Base-by-base conservation (phyloP, 2,329 filamentous ascomycete species). In the Thelonectria rubi region DNA sequence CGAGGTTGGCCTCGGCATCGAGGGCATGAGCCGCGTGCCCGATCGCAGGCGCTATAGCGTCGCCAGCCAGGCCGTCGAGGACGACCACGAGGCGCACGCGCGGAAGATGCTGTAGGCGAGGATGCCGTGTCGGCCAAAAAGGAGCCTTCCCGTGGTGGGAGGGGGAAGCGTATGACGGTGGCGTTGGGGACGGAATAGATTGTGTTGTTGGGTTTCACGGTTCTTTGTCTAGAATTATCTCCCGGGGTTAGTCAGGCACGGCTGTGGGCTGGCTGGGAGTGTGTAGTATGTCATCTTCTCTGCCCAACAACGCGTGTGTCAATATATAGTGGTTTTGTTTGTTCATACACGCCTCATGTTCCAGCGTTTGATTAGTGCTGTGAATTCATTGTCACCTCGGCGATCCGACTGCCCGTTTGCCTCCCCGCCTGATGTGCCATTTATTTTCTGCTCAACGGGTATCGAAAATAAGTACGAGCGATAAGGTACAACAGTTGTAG, bases 1-100 rank as follows among this genome's bases (percentile, higher is more conserved):
- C 53, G 94, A 98, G 78, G 87, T 91, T 3, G 84, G 81, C 17
- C 75, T 90, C 1, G 87, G 86, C 3, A 86, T 88, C 53, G 78
- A 82, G 63, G 81, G 80, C 2, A 81, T 86, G 80, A 71, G 73
- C 32, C 73, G 72, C 47, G 63, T 66, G 18, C 69, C 72, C 24
- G 72, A 71, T 39, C 70, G 69, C 57, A 73, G 82, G 47, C 75
- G 80, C 50, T 78, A 77, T 45, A 84, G 82, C 58, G 70, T 78
- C 3, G 70, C 77, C 14, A 82, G 78, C 65, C 70, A 66, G 5
- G 63, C 63, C 11, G 73, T 72, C 14, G 75, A 74, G 24, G 74
- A 72, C 11, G 72, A 73, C 24, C 67, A 69, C 21, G 76, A 79
- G 45, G 75, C 77, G 30, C 70, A 73, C 37, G 73, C 76, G 11